Percentiles rank a stretch among this genome's conserved stretches.
These are phyloP conservation scores for Rubia occidens DNA, from an alignment of 305 asterid genomes.

Conservation along the genomic window DNA sequence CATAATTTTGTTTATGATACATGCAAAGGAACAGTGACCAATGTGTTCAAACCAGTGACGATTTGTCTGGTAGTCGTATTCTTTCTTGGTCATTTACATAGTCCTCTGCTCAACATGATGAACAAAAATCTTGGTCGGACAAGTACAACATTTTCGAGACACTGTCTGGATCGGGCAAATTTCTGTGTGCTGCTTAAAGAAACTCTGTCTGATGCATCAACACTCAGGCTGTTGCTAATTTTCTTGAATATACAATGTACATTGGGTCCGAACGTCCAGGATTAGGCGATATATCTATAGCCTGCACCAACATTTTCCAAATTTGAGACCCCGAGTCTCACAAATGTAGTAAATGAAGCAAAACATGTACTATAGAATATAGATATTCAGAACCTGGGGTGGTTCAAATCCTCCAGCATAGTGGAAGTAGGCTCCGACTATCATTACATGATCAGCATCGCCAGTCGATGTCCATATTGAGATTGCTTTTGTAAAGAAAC, in stretches of 20 bases:
- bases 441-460: slow-evolving; percentile 79
- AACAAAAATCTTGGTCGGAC: not conserved
- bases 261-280: slow-evolving; percentile 89
- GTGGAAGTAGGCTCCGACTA: slow-evolving; percentile 90
- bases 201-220: not conserved
- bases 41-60: not conserved
- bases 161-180: not conserved
- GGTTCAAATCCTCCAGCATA: slow-evolving; percentile 94
- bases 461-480: slow-evolving; percentile 97
- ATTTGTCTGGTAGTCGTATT: too few species aligned
- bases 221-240: slow-evolving; percentile 46
- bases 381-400: slow-evolving; percentile 54
- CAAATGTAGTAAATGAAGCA: not conserved
- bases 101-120: not conserved
- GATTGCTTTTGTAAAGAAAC: slow-evolving; percentile 94
- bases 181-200: slow-evolving; percentile 10
- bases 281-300: slow-evolving; percentile 84
- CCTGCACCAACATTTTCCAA: slow-evolving; percentile 31
- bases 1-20: not conserved
- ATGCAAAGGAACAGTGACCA: not conserved
- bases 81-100: not conserved
- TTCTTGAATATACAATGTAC: slow-evolving; percentile 79
- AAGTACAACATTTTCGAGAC: not conserved
- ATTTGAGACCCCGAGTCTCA: not conserved
- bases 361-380: not conserved